These are phyloP conservation scores for Globisporangium perplexum DNA, from an alignment of 352 stramenopile species.

Conservation along the genomic window DNA sequence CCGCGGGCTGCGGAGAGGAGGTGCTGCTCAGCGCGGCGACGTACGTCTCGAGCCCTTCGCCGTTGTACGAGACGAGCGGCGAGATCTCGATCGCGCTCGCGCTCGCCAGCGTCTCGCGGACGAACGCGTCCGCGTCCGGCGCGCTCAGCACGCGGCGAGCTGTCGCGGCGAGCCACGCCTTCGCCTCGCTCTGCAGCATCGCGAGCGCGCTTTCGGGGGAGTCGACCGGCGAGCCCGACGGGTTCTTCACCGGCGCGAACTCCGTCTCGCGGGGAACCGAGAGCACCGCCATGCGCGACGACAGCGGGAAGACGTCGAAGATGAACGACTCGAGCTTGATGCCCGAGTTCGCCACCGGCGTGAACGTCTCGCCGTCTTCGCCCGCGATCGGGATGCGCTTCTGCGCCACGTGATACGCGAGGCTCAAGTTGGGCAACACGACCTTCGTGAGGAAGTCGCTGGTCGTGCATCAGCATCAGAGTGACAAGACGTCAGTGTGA, in stretches of 20 bases:
- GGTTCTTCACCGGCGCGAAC: constrained; percentile 93
- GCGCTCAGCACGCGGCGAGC: constrained; percentile 27
- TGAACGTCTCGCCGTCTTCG: constrained; percentile 69
- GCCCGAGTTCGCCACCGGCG: constrained; percentile 85
- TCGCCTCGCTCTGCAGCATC: constrained; percentile 64
- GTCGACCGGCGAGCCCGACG: constrained; percentile 59
- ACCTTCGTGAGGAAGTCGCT: constrained; percentile 83
- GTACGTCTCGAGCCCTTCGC: constrained; percentile 59
- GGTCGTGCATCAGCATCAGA: background rate
- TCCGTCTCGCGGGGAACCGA: constrained; percentile 91
- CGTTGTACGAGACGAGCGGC: constrained; percentile 82
- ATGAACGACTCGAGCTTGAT: constrained; percentile 99
- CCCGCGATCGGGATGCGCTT: constrained; percentile 97
- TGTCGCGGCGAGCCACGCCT: constrained; percentile 51
- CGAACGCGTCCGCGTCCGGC: constrained; percentile 23
- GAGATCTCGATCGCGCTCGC: constrained; percentile 68
- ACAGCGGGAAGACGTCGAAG: constrained; percentile 98
- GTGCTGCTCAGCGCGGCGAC: constrained; percentile 20
- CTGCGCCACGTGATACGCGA: constrained; percentile 94
- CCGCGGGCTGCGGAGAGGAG: background rate
- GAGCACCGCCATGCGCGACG: constrained; percentile 90
- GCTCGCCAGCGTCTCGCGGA: constrained; percentile 27
- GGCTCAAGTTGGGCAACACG: constrained; percentile 69
- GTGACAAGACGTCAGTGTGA: background rate
- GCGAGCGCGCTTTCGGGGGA: constrained; percentile 81